These are phyloP conservation scores for Parathielavia appendiculata DNA, from an alignment of 495 filamentous ascomycete genomes.

Conservation along the genomic window DNA sequence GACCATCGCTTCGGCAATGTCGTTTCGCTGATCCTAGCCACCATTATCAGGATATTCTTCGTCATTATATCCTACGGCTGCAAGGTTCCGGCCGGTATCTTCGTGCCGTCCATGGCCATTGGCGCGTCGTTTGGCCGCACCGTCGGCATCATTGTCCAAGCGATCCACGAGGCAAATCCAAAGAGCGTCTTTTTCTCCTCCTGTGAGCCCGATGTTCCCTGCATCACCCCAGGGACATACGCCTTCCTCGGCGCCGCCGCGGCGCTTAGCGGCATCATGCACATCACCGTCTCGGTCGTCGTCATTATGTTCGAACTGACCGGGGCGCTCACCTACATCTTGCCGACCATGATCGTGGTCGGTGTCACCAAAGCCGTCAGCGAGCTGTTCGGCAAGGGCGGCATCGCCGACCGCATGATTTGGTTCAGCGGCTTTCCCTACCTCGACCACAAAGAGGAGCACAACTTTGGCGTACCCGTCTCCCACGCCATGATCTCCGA, in stretches of 20 bases:
- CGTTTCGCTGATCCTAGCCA: slow-evolving; percentile 72
- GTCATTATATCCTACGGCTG: slow-evolving; percentile 98
- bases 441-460: slow-evolving; percentile 96
- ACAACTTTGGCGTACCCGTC: slow-evolving; percentile 93
- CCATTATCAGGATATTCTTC: slow-evolving; percentile 70
- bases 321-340: slow-evolving; percentile 88
- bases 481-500: slow-evolving; percentile 87
- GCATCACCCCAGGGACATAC: slow-evolving; percentile 94
- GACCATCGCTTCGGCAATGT: slow-evolving; percentile 74
- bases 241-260: slow-evolving; percentile 90
- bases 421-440: slow-evolving; percentile 99
- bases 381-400: slow-evolving; percentile 87
- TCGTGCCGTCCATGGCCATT: slow-evolving; percentile 96
- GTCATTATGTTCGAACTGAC: slow-evolving; percentile 99
- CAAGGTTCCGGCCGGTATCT: slow-evolving; percentile 96
- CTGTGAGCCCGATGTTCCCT: slow-evolving; percentile 87
- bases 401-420: slow-evolving; percentile 97
- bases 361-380: slow-evolving; percentile 93
- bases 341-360: slow-evolving; percentile 98
- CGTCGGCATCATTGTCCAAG: slow-evolving; percentile 90
- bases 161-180: slow-evolving; percentile 78
- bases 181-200: slow-evolving; percentile 76
- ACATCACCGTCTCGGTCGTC: slow-evolving; percentile 91
- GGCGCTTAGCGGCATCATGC: slow-evolving; percentile 97
- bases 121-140: slow-evolving; percentile 91